These are phyloP conservation scores for Penicillium sumatraense DNA, from an alignment of 2,329 filamentous ascomycete species.

Conservation along the genomic window DNA sequence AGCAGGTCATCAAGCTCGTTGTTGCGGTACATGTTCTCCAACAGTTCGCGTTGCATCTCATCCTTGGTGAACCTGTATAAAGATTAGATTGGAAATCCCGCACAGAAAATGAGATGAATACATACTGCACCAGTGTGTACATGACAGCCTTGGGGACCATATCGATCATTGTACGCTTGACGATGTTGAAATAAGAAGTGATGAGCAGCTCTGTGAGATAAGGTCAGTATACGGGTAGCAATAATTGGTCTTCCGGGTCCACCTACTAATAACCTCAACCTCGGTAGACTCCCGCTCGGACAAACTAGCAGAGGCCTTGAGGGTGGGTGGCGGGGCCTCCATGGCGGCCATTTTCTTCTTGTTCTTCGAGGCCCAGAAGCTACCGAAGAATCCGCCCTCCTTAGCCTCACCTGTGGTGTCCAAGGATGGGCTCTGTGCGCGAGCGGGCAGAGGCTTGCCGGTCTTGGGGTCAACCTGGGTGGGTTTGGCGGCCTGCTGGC, in stretches of 20 bases:
- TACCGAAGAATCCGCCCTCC: constrained; percentile 88
- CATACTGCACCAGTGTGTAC: constrained; percentile 93
- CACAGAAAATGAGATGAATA: constrained; percentile 29
- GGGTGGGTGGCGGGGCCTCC: constrained; percentile 88
- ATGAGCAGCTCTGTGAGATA: constrained; percentile 78
- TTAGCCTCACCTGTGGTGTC: constrained; percentile 58
- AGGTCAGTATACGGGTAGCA: constrained; percentile 16
- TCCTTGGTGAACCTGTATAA: constrained; percentile 81
- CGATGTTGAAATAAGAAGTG: constrained; percentile 96
- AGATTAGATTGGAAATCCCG: constrained; percentile 11
- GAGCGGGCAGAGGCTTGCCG: constrained; percentile 86
- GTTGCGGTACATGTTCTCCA: constrained; percentile 96
- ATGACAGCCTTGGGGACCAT: constrained; percentile 99
- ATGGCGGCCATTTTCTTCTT: constrained; percentile 99
- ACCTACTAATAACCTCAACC: constrained; percentile 96
- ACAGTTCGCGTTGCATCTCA: constrained; percentile 95
- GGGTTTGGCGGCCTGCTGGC: constrained; percentile 77
- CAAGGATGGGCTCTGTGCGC: constrained; percentile 76
- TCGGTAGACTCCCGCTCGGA: constrained; percentile 94
- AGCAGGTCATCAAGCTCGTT: constrained; percentile 90
- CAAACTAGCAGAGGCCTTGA: constrained; percentile 92
- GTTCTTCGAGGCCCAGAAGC: constrained; percentile 98
- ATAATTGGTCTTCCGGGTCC: constrained; percentile 12
- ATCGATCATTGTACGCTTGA: constrained; percentile 97
- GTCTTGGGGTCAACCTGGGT: constrained; percentile 98